A percentile compares a stretch with the other conserved stretches of the same genome.
Evolutionary conservation across 176 grass and related monocot species (phyloP).

Genomic region (Secale cereale): DNA sequence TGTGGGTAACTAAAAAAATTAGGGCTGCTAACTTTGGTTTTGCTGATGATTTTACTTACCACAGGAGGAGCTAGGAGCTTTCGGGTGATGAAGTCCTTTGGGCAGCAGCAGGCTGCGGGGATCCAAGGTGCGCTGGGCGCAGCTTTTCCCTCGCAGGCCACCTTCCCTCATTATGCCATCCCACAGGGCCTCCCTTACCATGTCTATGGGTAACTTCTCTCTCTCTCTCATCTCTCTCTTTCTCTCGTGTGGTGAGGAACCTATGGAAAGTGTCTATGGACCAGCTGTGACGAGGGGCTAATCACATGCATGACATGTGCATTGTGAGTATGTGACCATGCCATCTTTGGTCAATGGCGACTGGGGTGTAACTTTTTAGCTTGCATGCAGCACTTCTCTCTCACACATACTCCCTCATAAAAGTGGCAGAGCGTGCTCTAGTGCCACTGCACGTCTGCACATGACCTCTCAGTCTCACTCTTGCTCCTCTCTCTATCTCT

Average conservation of each 20-base stretch:
- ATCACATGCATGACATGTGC: conserved; percentile 79
- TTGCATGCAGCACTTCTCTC: conserved; percentile 26
- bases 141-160: conserved; percentile 80
- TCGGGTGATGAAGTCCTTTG: conserved; percentile 86
- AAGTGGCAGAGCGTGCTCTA: conserved; percentile 39
- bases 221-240: not conserved
- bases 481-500: not conserved
- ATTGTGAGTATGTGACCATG: conserved; percentile 40
- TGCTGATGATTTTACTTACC: conserved; percentile 12
- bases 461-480: conserved; percentile 11
- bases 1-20: not conserved
- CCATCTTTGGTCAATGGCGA: conserved; percentile 64
- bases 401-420: conserved; percentile 8
- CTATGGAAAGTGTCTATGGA: conserved; percentile 22
- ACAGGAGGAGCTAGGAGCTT: conserved; percentile 76
- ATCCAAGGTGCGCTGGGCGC: conserved; percentile 69
- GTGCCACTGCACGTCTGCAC: conserved; percentile 31
- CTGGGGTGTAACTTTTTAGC: conserved; percentile 37
- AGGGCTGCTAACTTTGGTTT: not conserved
- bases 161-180: conserved; percentile 94
- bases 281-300: conserved; percentile 12
- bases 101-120: conserved; percentile 47
- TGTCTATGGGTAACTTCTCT: conserved; percentile 65
- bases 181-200: conserved; percentile 92
- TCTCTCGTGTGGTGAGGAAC: not conserved